Evolutionary conservation across 2,329 filamentous ascomycete species (phyloP).

Genomic region (Aspergillus awamori): DNA sequence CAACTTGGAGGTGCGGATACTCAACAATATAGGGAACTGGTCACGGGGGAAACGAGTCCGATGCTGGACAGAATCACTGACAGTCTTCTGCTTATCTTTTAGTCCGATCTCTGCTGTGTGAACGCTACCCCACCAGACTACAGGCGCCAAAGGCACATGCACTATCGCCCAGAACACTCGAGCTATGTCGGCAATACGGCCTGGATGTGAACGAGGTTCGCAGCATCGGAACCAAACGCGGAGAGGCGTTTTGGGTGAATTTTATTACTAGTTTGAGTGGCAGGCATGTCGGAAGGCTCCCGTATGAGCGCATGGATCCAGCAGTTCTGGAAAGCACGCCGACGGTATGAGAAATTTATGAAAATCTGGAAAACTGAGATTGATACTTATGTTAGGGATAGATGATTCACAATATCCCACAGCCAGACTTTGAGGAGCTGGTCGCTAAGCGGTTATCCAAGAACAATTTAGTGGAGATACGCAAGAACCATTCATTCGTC

Average conservation of each 20-base stretch:
- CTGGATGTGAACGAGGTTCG: conserved; percentile 30
- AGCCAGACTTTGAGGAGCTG: conserved; percentile 46
- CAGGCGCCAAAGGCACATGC: conserved; percentile 36
- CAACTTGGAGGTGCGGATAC: neutral
- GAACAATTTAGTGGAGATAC: conserved; percentile 20
- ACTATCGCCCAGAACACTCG: conserved; percentile 32
- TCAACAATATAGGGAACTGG: neutral
- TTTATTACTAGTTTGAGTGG: conserved; percentile 45
- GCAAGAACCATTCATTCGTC: conserved; percentile 34
- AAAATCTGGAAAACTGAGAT: neutral
- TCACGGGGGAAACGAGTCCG: neutral
- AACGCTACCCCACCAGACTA: conserved; percentile 27
- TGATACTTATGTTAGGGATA: neutral
- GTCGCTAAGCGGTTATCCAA: conserved; percentile 30
- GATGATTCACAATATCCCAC: conserved; percentile 51
- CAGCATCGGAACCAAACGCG: conserved; percentile 21
- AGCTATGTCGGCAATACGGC: conserved; percentile 32
- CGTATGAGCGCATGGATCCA: conserved; percentile 30
- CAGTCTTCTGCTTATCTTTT: too few species aligned
- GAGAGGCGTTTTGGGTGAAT: conserved; percentile 46
- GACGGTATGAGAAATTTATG: conserved; percentile 23
- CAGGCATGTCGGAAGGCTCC: conserved; percentile 40
- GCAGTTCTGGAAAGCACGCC: conserved; percentile 41
- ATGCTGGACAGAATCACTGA: neutral
- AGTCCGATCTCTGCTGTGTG: conserved; percentile 4